Conservation (phyloP, 495 filamentous ascomycete species). For the Penicillium lagena region DNA sequence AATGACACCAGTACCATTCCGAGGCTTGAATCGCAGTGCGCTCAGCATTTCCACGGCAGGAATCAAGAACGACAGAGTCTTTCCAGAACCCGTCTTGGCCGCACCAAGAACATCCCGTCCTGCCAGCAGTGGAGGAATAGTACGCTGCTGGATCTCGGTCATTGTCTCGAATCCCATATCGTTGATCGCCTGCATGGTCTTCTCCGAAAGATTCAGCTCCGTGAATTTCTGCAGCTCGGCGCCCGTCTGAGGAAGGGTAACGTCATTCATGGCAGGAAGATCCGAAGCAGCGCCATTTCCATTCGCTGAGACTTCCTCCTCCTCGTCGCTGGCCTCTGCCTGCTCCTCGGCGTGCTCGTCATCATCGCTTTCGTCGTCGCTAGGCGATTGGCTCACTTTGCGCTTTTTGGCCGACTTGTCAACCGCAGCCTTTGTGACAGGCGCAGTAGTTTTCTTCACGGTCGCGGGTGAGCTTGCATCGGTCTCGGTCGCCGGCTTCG, state of each 20-base stretch:
- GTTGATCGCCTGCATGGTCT: constrained; percentile 79
- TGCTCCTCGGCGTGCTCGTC: constrained; percentile 16
- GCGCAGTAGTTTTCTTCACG: constrained; percentile 14
- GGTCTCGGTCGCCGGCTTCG: constrained; percentile 18
- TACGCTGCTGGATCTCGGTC: constrained; percentile 90
- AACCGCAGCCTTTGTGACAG: constrained; percentile 11
- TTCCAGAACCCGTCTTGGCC: constrained; percentile 94
- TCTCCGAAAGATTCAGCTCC: constrained; percentile 79
- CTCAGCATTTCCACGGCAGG: constrained; percentile 92
- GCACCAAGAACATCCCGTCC: constrained; percentile 93
- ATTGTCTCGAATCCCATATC: constrained; percentile 91
- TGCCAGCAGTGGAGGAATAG: constrained; percentile 80
- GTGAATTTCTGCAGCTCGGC: constrained; percentile 58
- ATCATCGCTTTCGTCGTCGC: constrained; percentile 24
- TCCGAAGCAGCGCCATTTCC: constrained; percentile 23
- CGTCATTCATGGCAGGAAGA: constrained; percentile 43
- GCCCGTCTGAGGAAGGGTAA: constrained; percentile 51
- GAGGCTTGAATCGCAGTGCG: constrained; percentile 79
- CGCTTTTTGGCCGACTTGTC: constrained; percentile 30
- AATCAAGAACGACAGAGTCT: constrained; percentile 92
- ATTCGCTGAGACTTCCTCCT: constrained; percentile 1
- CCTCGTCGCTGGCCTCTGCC: constrained; percentile 19
- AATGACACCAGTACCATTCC: constrained; percentile 76
- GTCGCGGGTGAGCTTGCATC: constrained; percentile 14
- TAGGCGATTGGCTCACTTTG: constrained; percentile 25